Conservation (phyloP, 345 rosid genomes). For the Camelina sativa region DNA sequence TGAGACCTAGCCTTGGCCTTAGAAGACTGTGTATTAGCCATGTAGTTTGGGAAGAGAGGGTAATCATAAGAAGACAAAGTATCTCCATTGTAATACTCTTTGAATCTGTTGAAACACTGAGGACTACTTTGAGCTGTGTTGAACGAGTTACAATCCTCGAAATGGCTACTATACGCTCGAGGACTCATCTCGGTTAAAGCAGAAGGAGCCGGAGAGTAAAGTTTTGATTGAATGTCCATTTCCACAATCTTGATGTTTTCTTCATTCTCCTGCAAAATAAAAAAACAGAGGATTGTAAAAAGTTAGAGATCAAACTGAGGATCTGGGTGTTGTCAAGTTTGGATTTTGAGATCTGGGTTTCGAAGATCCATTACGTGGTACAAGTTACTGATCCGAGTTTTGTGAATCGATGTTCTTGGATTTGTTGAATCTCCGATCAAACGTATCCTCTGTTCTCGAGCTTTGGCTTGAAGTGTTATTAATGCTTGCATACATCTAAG, state of each 20-base stretch:
- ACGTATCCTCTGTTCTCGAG: slow-evolving; percentile 68
- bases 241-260: slow-evolving; percentile 86
- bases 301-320: background rate
- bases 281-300: slow-evolving; percentile 27
- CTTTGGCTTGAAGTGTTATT: slow-evolving; percentile 78
- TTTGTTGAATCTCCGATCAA: slow-evolving; percentile 54
- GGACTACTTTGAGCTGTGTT: slow-evolving; percentile 74
- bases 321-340: slow-evolving; percentile 34
- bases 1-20: slow-evolving; percentile 79
- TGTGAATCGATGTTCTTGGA: slow-evolving; percentile 59
- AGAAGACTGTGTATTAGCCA: slow-evolving; percentile 86
- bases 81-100: slow-evolving; percentile 45
- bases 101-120: slow-evolving; percentile 50
- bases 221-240: slow-evolving; percentile 62
- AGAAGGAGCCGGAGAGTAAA: slow-evolving; percentile 66
- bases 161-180: slow-evolving; percentile 70
- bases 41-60: slow-evolving; percentile 76
- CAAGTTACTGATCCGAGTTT: slow-evolving; percentile 41
- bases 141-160: slow-evolving; percentile 68
- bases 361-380: slow-evolving; percentile 51
- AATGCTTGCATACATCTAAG: slow-evolving; percentile 89
- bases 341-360: slow-evolving; percentile 40
- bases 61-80: slow-evolving; percentile 70
- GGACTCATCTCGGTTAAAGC: slow-evolving; percentile 79
- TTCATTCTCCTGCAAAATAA: slow-evolving; percentile 58